These are phyloP conservation scores for Coniella lustricola DNA, from an alignment of 2,329 filamentous ascomycete species.

Conservation along the genomic window DNA sequence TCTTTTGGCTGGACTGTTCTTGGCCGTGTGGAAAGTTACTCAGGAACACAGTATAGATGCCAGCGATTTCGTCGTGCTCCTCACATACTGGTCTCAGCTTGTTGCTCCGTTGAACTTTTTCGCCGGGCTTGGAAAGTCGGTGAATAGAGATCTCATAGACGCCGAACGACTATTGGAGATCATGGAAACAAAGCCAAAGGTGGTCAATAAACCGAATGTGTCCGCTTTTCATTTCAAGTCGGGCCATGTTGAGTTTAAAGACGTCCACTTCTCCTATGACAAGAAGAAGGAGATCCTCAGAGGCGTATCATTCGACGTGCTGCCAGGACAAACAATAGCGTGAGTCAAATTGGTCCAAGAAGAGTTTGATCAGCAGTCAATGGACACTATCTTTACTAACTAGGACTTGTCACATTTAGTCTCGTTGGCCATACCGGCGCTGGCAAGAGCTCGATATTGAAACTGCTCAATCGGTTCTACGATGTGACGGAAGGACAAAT, in stretches of 20 bases:
- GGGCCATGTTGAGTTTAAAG: conserved; percentile 47
- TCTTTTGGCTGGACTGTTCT: conserved; percentile 55
- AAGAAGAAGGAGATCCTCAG: conserved; percentile 52
- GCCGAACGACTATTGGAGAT: conserved; percentile 52
- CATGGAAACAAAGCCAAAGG: conserved; percentile 49
- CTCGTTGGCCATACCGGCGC: conserved; percentile 55
- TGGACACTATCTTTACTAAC: neutral
- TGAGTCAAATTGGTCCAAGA: neutral
- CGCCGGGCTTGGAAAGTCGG: conserved; percentile 46
- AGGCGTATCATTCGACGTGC: conserved; percentile 42
- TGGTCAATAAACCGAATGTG: conserved; percentile 45
- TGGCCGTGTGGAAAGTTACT: conserved; percentile 60
- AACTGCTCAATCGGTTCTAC: conserved; percentile 54
- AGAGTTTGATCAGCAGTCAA: no score
- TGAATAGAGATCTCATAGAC: conserved; percentile 50
- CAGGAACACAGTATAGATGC: conserved; percentile 38
- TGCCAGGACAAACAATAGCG: conserved; percentile 33
- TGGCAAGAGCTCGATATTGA: conserved; percentile 52
- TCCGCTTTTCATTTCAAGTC: conserved; percentile 42
- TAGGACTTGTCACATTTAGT: neutral
- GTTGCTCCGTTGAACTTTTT: conserved; percentile 67
- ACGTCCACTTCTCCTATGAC: conserved; percentile 53
- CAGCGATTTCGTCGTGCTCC: conserved; percentile 62
- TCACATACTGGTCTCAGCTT: conserved; percentile 69
- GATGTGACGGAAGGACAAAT: conserved; percentile 48